phyloP scores from a whole-genome alignment of 805 yeast species.

The Barnettozyma sucrosica region DNA sequence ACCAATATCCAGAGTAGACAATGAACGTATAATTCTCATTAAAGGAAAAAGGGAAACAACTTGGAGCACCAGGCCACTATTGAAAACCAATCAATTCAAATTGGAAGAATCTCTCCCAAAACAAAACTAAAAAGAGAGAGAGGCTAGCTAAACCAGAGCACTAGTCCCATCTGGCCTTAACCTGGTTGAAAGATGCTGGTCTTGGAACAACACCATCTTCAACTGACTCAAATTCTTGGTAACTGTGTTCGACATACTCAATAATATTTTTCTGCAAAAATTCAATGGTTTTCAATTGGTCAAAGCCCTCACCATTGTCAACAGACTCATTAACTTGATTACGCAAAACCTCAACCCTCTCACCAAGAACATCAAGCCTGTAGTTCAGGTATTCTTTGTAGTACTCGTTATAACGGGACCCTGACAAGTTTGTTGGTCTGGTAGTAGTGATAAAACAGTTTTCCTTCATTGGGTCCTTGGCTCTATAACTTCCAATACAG shows the following conservation, averaged over 20 bases:
- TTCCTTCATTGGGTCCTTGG: conserved; percentile 32
- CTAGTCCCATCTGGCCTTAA: conserved; percentile 4
- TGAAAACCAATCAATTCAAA: too few species aligned
- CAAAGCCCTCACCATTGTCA: conserved; percentile 28
- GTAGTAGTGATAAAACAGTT: conserved; percentile 38
- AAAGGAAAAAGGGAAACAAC: too few species aligned
- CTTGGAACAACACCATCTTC: conserved; percentile 25
- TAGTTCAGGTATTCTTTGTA: conserved; percentile 37
- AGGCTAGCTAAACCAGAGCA: too few species aligned
- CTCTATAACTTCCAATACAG: conserved; percentile 37
- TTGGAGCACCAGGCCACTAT: too few species aligned
- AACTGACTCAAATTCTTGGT: conserved; percentile 32
- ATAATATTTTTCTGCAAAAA: conserved; percentile 25
- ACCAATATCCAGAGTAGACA: too few species aligned
- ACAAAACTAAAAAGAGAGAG: too few species aligned
- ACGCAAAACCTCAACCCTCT: conserved; percentile 28
- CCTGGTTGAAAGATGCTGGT: conserved; percentile 20
- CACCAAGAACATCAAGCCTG: conserved; percentile 31
- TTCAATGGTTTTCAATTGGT: conserved; percentile 32
- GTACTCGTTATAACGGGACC: conserved; percentile 33
- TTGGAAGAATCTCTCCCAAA: too few species aligned
- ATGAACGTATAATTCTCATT: too few species aligned
- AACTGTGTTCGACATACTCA: conserved; percentile 28
- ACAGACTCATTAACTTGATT: conserved; percentile 20
- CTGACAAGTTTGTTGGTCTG: conserved; percentile 34